A percentile compares a stretch with the other conserved stretches of the same genome.
These are phyloP conservation scores for Aureobasidium musti DNA, from an alignment of 2,329 filamentous ascomycete genomes.

Conservation along the genomic window DNA sequence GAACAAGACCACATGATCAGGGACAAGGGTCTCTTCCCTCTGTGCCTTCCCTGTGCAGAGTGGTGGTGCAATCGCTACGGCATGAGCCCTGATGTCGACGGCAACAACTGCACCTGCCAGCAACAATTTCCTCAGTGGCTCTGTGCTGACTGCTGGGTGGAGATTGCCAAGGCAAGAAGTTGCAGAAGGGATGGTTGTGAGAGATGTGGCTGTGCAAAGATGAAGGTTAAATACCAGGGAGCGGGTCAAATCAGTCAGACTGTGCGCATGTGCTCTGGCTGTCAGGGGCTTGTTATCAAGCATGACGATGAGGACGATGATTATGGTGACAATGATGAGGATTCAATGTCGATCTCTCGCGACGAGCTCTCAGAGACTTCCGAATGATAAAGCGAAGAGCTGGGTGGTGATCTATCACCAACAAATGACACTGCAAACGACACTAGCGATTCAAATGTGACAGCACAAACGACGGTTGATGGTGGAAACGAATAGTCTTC, in stretches of 20 bases:
- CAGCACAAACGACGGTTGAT: neutral
- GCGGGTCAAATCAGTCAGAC: neutral
- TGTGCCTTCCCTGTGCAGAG: neutral
- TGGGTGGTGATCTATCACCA: neutral
- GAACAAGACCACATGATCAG: neutral
- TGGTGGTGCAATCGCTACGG: neutral
- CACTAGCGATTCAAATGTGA: too few relatives aligned
- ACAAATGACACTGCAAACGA: too few relatives aligned
- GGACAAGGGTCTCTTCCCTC: neutral
- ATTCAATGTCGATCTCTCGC: too few relatives aligned
- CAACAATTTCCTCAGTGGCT: neutral
- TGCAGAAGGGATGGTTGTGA: neutral
- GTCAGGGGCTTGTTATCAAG: neutral
- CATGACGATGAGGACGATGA: neutral
- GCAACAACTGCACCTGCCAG: neutral
- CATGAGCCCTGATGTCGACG: neutral
- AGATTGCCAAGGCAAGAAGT: neutral
- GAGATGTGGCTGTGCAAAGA: neutral
- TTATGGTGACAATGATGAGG: too few relatives aligned
- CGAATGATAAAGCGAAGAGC: neutral
- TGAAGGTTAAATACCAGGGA: neutral
- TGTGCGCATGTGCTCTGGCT: constrained; percentile 3
- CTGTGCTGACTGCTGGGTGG: constrained; percentile 3
- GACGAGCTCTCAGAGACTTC: too few relatives aligned
- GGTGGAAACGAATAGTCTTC: neutral